Percentiles rank a stretch among this genome's conserved stretches.
Evolutionary conservation across 441 rosid genomes (phyloP).

Genomic region (Populus hybrid): DNA sequence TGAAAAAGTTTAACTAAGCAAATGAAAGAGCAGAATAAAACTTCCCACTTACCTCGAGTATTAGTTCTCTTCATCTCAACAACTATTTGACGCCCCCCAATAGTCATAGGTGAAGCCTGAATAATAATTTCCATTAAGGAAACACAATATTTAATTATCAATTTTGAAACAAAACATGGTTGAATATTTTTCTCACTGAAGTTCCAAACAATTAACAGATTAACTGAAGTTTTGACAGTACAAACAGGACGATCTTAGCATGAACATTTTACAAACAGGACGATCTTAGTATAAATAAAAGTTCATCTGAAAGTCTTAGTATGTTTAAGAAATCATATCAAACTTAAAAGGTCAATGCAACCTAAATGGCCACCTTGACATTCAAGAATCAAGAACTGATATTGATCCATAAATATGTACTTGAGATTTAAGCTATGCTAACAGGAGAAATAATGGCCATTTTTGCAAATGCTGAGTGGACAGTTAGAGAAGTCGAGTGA

Average conservation of each 20-base stretch:
- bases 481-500: background rate
- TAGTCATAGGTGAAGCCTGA: conserved; percentile 62
- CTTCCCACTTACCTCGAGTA: conserved; percentile 38
- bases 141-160: background rate
- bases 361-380: background rate
- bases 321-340: background rate
- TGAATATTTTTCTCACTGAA: background rate
- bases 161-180: background rate
- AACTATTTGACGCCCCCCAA: conserved; percentile 44
- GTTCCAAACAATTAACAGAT: background rate
- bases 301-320: background rate
- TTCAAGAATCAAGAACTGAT: background rate
- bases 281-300: background rate
- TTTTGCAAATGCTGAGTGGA: background rate
- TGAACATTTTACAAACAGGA: too few relatives aligned
- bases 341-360: background rate
- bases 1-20: background rate
- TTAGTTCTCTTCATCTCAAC: conserved; percentile 57
- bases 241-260: background rate
- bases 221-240: background rate
- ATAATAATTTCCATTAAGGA: conserved; percentile 5
- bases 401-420: background rate
- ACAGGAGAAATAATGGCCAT: background rate
- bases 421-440: background rate
- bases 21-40: background rate